phyloP scores from a whole-genome alignment of 2,329 filamentous ascomycete genomes.

The Pseudopyricularia javanii region DNA sequence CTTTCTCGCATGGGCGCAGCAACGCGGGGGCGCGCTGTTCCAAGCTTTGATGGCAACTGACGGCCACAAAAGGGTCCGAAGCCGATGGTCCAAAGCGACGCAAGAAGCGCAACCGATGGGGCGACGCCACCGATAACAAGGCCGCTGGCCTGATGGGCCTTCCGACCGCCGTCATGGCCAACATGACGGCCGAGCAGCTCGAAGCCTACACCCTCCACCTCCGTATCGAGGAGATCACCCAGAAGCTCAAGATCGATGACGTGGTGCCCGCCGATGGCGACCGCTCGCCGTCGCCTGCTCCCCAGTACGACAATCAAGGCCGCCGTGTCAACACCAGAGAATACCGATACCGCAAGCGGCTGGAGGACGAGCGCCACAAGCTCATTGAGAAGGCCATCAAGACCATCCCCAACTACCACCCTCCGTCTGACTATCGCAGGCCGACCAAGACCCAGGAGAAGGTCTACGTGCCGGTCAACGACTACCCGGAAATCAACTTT shows the following conservation, averaged over 20 bases:
- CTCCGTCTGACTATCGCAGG: slow-evolving; percentile 93
- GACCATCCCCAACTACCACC: slow-evolving; percentile 98
- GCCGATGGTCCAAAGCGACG: slow-evolving; percentile 72
- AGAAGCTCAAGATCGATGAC: slow-evolving; percentile 98
- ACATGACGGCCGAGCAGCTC: slow-evolving; percentile 97
- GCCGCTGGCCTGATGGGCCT: slow-evolving; percentile 95
- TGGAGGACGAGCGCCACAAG: slow-evolving; percentile 98
- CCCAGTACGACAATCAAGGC: slow-evolving; percentile 98
- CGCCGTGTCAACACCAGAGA: slow-evolving; percentile 98
- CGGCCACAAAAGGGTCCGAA: slow-evolving; percentile 27
- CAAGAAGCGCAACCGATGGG: slow-evolving; percentile 99
- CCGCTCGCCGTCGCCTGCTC: slow-evolving; percentile 89
- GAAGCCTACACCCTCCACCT: slow-evolving; percentile 94
- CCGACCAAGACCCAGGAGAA: slow-evolving; percentile 99
- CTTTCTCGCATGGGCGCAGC: too few relatives aligned
- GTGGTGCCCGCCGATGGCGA: slow-evolving; percentile 95
- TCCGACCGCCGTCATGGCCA: slow-evolving; percentile 88
- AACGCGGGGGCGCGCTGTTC: too few relatives aligned
- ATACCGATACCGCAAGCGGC: slow-evolving; percentile 93
- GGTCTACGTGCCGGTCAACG: slow-evolving; percentile 99
- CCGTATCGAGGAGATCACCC: slow-evolving; percentile 97
- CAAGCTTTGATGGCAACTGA: slow-evolving; percentile 43
- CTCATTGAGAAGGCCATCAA: slow-evolving; percentile 99
- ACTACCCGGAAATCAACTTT: slow-evolving; percentile 99
- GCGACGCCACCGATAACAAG: slow-evolving; percentile 95